Evolutionary conservation across 169 alveolate species (phyloP).

Genomic region (Eimeria falciformis): DNA sequence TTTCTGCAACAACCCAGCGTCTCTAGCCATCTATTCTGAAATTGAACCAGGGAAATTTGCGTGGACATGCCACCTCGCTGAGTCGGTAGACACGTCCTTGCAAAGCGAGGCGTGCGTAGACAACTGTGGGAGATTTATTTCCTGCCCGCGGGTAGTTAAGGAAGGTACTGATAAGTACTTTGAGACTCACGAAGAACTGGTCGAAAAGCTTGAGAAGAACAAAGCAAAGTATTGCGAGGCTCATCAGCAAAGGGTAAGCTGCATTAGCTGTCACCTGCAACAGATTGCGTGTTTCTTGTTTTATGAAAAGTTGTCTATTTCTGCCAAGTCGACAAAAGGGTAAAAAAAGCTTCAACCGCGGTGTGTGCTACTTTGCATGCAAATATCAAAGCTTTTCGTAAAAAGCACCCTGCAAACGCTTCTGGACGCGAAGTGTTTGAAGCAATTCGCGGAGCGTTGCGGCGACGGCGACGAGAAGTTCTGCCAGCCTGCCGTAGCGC

Average conservation of each 20-base stretch:
- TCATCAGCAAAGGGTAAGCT: not conserved
- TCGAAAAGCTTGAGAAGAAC: not conserved
- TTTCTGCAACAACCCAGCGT: not conserved
- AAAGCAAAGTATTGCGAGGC: not conserved
- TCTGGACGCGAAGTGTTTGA: not conserved
- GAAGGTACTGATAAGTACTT: not conserved
- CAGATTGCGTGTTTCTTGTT: not conserved
- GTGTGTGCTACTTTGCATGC: not conserved
- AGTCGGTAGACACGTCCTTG: not conserved
- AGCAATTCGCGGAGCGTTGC: not conserved
- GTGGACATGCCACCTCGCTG: not conserved
- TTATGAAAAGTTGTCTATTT: not conserved
- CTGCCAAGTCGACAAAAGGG: not conserved
- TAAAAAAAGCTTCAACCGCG: not conserved
- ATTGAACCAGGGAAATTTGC: not conserved
- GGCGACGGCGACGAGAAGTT: not conserved
- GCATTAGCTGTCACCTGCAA: not conserved
- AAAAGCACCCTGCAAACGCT: not conserved
- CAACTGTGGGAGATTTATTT: not conserved
- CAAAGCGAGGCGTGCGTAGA: not conserved
- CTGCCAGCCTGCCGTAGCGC: slow-evolving; percentile 13
- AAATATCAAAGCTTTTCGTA: not conserved
- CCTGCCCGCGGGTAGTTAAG: not conserved
- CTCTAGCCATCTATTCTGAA: not conserved
- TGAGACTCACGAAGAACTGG: not conserved